phyloP scores from a whole-genome alignment of 164 flowering plant species.

The Magnolia changhungtana region DNA sequence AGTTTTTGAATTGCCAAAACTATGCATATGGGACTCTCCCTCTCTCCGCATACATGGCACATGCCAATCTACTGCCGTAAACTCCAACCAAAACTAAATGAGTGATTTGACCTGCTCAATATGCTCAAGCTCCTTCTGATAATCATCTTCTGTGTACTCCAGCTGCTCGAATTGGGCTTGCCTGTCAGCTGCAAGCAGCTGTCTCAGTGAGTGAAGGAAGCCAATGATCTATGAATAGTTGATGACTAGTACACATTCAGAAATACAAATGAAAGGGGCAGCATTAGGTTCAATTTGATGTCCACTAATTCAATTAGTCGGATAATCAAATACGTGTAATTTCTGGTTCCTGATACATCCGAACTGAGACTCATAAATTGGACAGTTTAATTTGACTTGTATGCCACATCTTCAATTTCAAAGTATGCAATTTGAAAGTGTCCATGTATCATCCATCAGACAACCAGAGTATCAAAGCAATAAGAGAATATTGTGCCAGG shows the following conservation, averaged over 20 bases:
- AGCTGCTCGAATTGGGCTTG: conserved; percentile 88
- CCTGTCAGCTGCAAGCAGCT: conserved; percentile 77
- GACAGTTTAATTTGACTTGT: no score
- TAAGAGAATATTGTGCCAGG: no score
- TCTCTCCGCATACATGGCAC: no score
- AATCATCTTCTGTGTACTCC: conserved; percentile 93
- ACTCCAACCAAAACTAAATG: not conserved
- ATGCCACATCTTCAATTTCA: no score
- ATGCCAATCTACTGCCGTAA: not conserved
- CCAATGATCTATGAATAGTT: not conserved
- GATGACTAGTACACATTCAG: not conserved
- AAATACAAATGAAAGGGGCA: not conserved
- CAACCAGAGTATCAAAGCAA: no score
- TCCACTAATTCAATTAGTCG: no score
- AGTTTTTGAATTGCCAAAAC: not conserved
- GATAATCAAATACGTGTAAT: no score
- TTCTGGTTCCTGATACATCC: no score
- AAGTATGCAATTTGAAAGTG: no score
- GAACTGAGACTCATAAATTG: no score
- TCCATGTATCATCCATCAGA: no score
- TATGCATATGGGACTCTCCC: not conserved
- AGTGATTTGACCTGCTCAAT: conserved; percentile 70
- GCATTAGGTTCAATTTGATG: no score
- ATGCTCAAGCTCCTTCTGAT: conserved; percentile 95
- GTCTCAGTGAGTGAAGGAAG: conserved; percentile 10